Conservation (phyloP, 805 yeast species). For the Brettanomyces nanus region DNA sequence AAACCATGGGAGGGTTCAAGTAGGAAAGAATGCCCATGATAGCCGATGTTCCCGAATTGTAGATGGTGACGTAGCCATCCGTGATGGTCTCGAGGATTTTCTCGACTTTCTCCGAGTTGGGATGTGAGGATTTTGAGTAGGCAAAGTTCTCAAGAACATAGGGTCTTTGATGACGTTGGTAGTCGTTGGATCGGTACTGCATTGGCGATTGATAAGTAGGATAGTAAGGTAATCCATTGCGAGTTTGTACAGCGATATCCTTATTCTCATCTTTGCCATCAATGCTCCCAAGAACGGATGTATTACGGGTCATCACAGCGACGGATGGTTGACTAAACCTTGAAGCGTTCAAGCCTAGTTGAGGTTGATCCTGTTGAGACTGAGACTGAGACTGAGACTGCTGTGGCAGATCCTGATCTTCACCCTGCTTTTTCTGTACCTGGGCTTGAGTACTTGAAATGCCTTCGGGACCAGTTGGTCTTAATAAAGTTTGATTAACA, state of each 20-base stretch:
- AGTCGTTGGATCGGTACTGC: slow-evolving; percentile 8
- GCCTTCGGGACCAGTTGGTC: too few species aligned
- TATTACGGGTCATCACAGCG: neutral
- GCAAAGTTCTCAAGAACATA: slow-evolving; percentile 22
- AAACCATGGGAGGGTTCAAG: slow-evolving; percentile 36
- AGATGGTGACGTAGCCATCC: slow-evolving; percentile 37
- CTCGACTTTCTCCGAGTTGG: slow-evolving; percentile 40
- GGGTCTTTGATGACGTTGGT: slow-evolving; percentile 10
- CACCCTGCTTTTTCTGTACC: too few species aligned
- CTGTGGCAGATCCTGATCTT: too few species aligned
- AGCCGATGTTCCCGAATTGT: slow-evolving; percentile 45
- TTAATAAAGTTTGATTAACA: too few species aligned
- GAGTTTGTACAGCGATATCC: too few species aligned
- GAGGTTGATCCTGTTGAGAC: neutral
- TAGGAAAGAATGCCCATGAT: slow-evolving; percentile 41
- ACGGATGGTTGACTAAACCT: too few species aligned
- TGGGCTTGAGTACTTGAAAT: too few species aligned
- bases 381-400: too few species aligned
- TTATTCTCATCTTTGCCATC: neutral
- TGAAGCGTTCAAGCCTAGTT: neutral
- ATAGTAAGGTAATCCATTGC: slow-evolving; percentile 14
- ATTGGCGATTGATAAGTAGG: slow-evolving; percentile 22
- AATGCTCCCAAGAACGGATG: neutral
- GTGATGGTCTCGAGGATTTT: slow-evolving; percentile 36
- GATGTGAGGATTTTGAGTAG: slow-evolving; percentile 37